These are phyloP conservation scores for Aegilops longissima DNA, from an alignment of 176 grass and related monocot genomes.

Conservation along the genomic window DNA sequence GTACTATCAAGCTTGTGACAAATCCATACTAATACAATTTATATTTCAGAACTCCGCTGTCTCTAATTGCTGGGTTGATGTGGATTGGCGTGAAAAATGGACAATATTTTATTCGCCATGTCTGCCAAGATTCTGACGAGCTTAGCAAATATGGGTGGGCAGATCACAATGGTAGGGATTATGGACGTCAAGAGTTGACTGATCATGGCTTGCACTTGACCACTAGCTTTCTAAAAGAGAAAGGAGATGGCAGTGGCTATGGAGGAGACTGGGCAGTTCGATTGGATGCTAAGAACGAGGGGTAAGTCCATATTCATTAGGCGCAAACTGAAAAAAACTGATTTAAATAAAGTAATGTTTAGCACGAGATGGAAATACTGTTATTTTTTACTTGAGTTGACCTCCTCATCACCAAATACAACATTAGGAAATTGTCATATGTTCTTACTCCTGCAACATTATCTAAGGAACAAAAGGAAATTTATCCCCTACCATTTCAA, in stretches of 20 bases:
- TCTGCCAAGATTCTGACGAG: conserved; percentile 96
- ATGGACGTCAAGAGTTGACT: conserved; percentile 71
- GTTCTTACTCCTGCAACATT: conserved; percentile 22
- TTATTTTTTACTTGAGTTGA: conserved; percentile 5
- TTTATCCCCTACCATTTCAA: conserved; percentile 2
- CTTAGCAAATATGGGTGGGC: conserved; percentile 85
- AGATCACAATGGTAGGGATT: conserved; percentile 89
- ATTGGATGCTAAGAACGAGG: conserved; percentile 49
- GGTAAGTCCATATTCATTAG: conserved; percentile 43
- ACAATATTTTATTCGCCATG: conserved; percentile 83
- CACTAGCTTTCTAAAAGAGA: conserved; percentile 94
- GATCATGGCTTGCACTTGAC: conserved; percentile 72
- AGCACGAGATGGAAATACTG: not conserved
- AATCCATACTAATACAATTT: conserved; percentile 32
- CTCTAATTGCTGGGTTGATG: conserved; percentile 91
- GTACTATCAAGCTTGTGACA: conserved; percentile 6
- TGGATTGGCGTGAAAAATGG: conserved; percentile 89
- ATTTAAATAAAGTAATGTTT: conserved; percentile 8
- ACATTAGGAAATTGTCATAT: not conserved
- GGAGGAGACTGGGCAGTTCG: conserved; percentile 92
- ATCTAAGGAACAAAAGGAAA: conserved; percentile 19
- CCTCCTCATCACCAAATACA: conserved; percentile 2
- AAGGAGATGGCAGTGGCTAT: conserved; percentile 73
- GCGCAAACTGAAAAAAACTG: not conserved
- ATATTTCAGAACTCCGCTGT: conserved; percentile 66